A percentile compares a stretch with the other conserved stretches of the same genome.
Conservation (phyloP, 23 red algal genomes). For the Gracilaria vermiculophylla region DNA sequence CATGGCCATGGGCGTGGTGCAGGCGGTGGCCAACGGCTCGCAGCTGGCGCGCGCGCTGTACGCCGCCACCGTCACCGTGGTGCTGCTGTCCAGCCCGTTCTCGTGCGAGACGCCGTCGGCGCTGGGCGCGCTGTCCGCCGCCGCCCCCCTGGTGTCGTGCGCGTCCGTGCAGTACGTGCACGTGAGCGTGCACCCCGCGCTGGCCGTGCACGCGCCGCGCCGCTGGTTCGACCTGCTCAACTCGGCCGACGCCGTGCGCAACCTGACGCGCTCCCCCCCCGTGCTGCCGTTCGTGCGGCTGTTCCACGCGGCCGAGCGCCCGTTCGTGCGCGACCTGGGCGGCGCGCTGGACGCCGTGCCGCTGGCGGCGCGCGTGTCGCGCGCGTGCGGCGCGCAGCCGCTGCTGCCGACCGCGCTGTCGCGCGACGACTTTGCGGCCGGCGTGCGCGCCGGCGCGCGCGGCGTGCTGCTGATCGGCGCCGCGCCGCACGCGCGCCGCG, state of each 20-base stretch:
- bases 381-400: not conserved
- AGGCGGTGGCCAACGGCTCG: not conserved
- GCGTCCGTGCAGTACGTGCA: not conserved
- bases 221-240: not conserved
- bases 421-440: not conserved
- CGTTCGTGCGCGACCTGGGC: not conserved
- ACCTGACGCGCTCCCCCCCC: not conserved
- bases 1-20: not conserved
- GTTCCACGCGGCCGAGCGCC: not conserved
- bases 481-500: not conserved
- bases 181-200: not conserved
- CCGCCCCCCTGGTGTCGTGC: not conserved
- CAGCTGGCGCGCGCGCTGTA: not conserved
- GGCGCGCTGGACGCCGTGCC: not conserved
- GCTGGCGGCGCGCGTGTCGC: not conserved
- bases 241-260: not conserved
- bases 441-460: not conserved
- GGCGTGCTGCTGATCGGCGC: not conserved
- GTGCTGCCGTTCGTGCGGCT: not conserved
- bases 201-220: not conserved
- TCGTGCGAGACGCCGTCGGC: not conserved
- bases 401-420: not conserved
- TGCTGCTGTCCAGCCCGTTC: slow-evolving; percentile 4
- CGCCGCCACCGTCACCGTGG: not conserved
- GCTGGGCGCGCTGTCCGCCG: not conserved